Percentiles rank a stretch among this genome's conserved stretches.
Conservation (phyloP, 345 rosid genomes). For the Eucalyptus caleyi region DNA sequence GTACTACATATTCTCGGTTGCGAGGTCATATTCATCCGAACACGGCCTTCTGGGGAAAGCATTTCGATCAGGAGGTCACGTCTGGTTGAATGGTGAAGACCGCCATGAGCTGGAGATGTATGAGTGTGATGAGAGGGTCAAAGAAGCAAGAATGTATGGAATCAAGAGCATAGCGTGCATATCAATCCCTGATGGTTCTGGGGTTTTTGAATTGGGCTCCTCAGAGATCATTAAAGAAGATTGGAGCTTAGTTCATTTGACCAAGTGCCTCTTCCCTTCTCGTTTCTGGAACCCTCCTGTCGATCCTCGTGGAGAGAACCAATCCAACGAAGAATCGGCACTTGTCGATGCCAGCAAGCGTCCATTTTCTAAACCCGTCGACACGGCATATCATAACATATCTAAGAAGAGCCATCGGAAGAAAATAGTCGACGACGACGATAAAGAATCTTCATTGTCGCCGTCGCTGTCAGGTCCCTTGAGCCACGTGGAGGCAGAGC, state of each 20-base stretch:
- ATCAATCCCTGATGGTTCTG: not conserved
- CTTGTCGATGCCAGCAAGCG: not conserved
- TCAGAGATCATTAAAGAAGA: not conserved
- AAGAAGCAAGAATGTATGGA: slow-evolving; percentile 6
- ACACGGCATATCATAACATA: not conserved
- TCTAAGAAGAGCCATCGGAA: not conserved
- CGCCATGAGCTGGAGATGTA: not conserved
- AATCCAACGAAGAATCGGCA: not conserved
- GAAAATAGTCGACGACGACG: not conserved
- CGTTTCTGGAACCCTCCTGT: not conserved
- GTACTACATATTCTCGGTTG: not conserved
- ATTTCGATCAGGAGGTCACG: not conserved
- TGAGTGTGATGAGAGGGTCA: not conserved
- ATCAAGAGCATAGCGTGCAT: slow-evolving; percentile 1
- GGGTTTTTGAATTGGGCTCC: slow-evolving; percentile 14
- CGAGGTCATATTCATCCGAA: not conserved
- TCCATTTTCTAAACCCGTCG: not conserved
- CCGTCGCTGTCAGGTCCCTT: not conserved
- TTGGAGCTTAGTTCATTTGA: not conserved
- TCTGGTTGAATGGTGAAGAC: slow-evolving; percentile 2
- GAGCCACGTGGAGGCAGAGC: not conserved
- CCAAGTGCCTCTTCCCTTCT: not conserved
- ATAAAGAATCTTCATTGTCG: not conserved
- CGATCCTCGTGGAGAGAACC: not conserved
- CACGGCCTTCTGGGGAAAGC: not conserved